Base-by-base conservation (phyloP, 768 basidiomycete genomes). In the Hemileccinum rubropunctum region DNA sequence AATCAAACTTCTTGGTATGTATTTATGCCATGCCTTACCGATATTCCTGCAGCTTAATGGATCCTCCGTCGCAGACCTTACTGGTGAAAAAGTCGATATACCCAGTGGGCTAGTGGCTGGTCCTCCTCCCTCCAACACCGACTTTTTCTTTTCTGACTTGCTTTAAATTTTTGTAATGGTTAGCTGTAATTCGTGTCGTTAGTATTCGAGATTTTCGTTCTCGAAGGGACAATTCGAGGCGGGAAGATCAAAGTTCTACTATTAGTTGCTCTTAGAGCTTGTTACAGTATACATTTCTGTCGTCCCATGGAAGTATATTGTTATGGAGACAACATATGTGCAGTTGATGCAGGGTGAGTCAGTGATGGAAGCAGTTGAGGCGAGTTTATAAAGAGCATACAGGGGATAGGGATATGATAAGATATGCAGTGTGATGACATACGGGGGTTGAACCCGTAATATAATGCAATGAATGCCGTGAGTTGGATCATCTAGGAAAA, bases 401-500 rank as follows among this genome's bases (percentile, higher is more conserved):
- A 17, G 18, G 27, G 37, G 53, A 66, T 59, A n/a, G n/a, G n/a
- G n/a, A 68, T 66, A 36, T 17, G 7, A 7, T 58, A 52, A 51
- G 38, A 50, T 45, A 45, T 60, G 47, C 33, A 17, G 52, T 40
- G 57, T 57, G 65, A 67, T 71, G 66, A 69, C 71, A 71, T 75
- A 78, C 84, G 86, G 86, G 86, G 86, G 88, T 90, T 90, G 88
- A 90, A 90, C 88, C 88, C 86, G 86, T 76, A 64, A 66, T 65
- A 70, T 60, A 63, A 70, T 68, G 61, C 68, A 58, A 59, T 34
- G 44, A 60, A 33, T 60, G 56, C 46, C 41, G 59, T 59, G 68
- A 66, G 65, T 59, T 70, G 58, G 62, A 64, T 55, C 69, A 58
- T 58, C 45, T 41, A 43, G 33, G 18, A 21, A 45, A 33, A 40